These are phyloP conservation scores for Fusarium annulatum DNA, from an alignment of 2,329 filamentous ascomycete genomes.

Conservation along the genomic window DNA sequence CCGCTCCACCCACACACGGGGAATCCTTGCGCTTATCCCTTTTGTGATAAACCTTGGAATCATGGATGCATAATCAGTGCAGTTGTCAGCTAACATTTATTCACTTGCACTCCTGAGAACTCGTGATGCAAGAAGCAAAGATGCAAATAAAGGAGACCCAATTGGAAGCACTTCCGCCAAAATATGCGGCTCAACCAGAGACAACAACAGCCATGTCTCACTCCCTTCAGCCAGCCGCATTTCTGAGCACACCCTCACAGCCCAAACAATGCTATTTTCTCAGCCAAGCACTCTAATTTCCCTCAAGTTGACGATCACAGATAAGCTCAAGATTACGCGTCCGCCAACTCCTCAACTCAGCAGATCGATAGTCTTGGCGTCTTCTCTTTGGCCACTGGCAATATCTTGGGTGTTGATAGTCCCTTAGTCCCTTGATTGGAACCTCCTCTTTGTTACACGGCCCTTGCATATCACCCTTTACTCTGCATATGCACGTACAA, in stretches of 20 bases:
- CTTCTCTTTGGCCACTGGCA: not conserved
- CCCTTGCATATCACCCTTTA: constrained; percentile 13
- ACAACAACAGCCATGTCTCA: constrained; percentile 13
- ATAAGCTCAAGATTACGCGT: constrained; percentile 4
- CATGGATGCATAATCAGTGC: not conserved
- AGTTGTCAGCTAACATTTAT: not conserved
- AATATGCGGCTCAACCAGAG: not conserved
- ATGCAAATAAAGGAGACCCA: not conserved
- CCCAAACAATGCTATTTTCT: not conserved
- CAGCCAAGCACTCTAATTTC: constrained; percentile 15
- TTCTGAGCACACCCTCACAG: not conserved
- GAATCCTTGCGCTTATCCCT: not conserved
- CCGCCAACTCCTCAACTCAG: not conserved
- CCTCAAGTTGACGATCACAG: constrained; percentile 10
- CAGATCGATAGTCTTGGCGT: not conserved
- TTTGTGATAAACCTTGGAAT: constrained; percentile 3
- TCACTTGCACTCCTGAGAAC: not conserved
- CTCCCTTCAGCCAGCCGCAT: not conserved
- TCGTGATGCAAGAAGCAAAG: not conserved
- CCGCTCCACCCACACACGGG: constrained; percentile 9
- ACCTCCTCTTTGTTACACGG: not conserved
- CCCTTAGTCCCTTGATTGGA: not conserved
- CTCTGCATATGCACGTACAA: not conserved
- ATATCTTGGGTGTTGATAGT: not conserved
- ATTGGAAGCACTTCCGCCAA: not conserved